Percentiles rank a stretch among this genome's conserved stretches.
phyloP scores from a whole-genome alignment of 345 rosid genomes.

The Excoecaria agallocha region DNA sequence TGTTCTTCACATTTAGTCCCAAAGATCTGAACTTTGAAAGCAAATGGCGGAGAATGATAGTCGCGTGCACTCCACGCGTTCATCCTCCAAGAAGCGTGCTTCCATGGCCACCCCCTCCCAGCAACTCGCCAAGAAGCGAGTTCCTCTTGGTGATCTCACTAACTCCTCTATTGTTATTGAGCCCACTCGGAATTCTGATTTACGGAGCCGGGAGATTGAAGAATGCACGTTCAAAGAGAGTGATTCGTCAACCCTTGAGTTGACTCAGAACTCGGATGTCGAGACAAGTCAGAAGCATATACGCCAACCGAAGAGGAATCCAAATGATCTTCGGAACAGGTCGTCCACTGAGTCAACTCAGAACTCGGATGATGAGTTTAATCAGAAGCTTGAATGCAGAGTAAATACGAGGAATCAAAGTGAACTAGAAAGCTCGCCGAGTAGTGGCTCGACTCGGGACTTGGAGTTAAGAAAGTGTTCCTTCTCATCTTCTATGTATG shows the following conservation, averaged over 20 bases:
- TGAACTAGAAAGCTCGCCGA: background rate
- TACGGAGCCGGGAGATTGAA: background rate
- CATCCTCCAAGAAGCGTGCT: slow-evolving; percentile 10
- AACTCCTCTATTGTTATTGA: background rate
- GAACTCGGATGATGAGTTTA: background rate
- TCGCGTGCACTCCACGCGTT: background rate
- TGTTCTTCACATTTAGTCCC: background rate
- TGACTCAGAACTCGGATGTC: background rate
- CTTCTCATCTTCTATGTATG: slow-evolving; percentile 17
- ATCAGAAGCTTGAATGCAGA: background rate
- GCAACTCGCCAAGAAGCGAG: slow-evolving; percentile 17
- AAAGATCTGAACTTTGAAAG: background rate
- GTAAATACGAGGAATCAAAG: background rate
- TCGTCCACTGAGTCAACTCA: background rate
- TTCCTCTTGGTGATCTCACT: slow-evolving; percentile 16
- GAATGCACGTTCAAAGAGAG: background rate
- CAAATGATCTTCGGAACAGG: background rate
- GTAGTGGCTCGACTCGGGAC: background rate
- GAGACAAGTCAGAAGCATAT: background rate
- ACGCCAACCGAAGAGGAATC: background rate
- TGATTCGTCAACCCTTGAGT: background rate
- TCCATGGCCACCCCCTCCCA: background rate
- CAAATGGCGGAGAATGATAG: background rate
- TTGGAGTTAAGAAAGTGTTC: slow-evolving; percentile 6
- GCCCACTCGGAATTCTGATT: background rate